Base-by-base conservation (phyloP, 306 rosid genomes). In the Quercus cerris region DNA sequence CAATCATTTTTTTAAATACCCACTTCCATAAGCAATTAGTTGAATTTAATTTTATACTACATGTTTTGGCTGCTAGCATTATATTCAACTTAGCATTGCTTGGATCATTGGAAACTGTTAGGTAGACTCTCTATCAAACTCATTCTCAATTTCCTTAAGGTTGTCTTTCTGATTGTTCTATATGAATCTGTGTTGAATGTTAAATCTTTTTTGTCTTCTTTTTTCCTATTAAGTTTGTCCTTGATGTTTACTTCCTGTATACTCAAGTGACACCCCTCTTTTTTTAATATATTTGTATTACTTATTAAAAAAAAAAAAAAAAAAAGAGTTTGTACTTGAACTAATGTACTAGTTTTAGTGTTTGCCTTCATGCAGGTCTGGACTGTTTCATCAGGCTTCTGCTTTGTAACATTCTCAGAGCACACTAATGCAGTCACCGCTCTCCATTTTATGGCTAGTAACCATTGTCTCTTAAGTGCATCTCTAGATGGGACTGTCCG, bases 401-500 rank as follows among this genome's bases (percentile, higher is more conserved):
- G 93, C 86, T 91, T 90, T 84, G 94, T 91, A 52, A 95, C 99
- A 14, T 95, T 95, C 84, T 80, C 98, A 25, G 97, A 91, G 92
- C 98, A 93, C 73, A 84, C 91, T 18, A 90, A 90, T 89, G 92
- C 99, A 33, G 89, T 93, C 74, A 95, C 97, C 18, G 98, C 99
- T 71, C 93, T 95, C 69, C 98, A 93, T 78, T 95, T 95, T 78
- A 80, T 89, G 94, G 94, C 92, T 68, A 93, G 75, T 80, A 95
- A 81, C 81, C 85, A 91, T 63, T 81, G 91, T 51, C 92, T 95
- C 72, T 86, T 93, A 68, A 91, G 99, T 90, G 99, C 97, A 58
- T 95, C 99, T 72, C 90, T 93, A 77, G 99, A 95, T 62, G 99
- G 99, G 70, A 93, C 99, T 56, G 94, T 95, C 73, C 94, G 94